Evolutionary conservation across 345 rosid genomes (phyloP).

Genomic region (Gynandropsis gynandra): DNA sequence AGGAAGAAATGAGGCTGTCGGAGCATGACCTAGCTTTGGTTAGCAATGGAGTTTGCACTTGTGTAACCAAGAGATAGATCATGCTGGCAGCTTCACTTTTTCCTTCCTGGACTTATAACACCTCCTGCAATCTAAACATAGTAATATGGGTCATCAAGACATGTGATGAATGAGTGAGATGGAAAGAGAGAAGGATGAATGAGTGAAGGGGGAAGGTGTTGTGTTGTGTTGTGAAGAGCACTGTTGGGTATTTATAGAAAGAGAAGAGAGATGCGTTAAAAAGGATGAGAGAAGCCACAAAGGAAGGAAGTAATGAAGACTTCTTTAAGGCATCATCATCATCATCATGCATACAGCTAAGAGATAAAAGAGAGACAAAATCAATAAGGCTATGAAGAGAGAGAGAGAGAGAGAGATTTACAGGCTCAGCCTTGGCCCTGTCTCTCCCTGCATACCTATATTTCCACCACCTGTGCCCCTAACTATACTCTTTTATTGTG

Average conservation of each 20-base stretch:
- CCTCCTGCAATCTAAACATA: neutral
- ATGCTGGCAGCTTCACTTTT: slow-evolving; percentile 97
- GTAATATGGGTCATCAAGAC: neutral
- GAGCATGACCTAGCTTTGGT: slow-evolving; percentile 70
- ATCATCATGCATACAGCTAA: slow-evolving; percentile 41
- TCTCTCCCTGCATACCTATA: slow-evolving; percentile 26
- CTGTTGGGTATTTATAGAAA: slow-evolving; percentile 19
- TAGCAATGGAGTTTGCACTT: slow-evolving; percentile 30
- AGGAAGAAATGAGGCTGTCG: slow-evolving; percentile 90
- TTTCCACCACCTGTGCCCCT: slow-evolving; percentile 34
- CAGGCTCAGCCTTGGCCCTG: slow-evolving; percentile 33
- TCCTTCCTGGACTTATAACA: slow-evolving; percentile 42
- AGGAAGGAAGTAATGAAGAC: slow-evolving; percentile 25
- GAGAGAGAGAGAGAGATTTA: too few relatives aligned
- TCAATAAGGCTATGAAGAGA: slow-evolving; percentile 29
- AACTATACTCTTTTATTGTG: slow-evolving; percentile 30
- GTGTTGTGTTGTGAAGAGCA: slow-evolving; percentile 13
- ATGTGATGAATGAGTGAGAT: neutral
- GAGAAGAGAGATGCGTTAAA: slow-evolving; percentile 26
- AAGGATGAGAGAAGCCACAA: slow-evolving; percentile 11
- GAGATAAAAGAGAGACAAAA: slow-evolving; percentile 25
- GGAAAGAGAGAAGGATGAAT: neutral
- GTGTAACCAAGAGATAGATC: slow-evolving; percentile 60
- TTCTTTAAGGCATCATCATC: slow-evolving; percentile 30
- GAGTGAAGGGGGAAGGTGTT: slow-evolving; percentile 11